Percentiles rank a stretch among this genome's conserved stretches.
These are phyloP conservation scores for Pyrenophora tritici-repentis DNA, from an alignment of 2,329 filamentous ascomycete species.

Conservation along the genomic window DNA sequence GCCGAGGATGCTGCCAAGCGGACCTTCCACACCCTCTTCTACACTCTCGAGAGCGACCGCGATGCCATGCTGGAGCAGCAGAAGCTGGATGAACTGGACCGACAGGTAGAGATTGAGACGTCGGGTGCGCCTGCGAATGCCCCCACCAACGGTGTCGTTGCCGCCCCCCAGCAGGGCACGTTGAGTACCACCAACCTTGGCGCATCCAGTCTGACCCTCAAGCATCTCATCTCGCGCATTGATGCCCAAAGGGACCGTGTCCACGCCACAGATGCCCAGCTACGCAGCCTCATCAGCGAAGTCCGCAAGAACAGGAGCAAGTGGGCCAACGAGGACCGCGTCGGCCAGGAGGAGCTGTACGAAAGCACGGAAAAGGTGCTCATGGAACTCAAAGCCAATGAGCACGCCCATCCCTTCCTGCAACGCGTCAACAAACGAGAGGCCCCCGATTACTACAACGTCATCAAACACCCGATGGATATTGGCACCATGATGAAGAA, in stretches of 20 bases:
- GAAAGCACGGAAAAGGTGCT: constrained; percentile 96
- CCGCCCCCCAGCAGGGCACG: constrained; percentile 76
- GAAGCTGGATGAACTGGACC: constrained; percentile 92
- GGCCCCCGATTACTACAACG: constrained; percentile 90
- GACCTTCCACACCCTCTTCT: constrained; percentile 92
- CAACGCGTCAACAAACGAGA: constrained; percentile 96
- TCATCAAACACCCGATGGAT: constrained; percentile 98
- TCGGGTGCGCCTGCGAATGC: constrained; percentile 61
- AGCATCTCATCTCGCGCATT: constrained; percentile 94
- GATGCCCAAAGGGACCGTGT: constrained; percentile 91
- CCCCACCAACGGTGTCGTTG: constrained; percentile 56
- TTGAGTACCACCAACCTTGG: constrained; percentile 93
- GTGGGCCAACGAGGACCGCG: constrained; percentile 97
- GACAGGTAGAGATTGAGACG: constrained; percentile 95
- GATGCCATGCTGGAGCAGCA: constrained; percentile 98
- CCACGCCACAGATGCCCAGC: constrained; percentile 86
- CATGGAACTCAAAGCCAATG: constrained; percentile 94
- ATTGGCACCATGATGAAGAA: constrained; percentile 98
- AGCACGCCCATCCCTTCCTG: constrained; percentile 95
- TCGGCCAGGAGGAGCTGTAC: constrained; percentile 97
- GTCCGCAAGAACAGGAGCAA: constrained; percentile 98
- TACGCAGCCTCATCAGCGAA: constrained; percentile 92
- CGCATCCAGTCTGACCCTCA: constrained; percentile 92
- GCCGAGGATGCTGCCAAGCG: constrained; percentile 87
- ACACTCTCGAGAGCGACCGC: constrained; percentile 91